Percentiles rank a stretch among this genome's conserved stretches.
Evolutionary conservation across 306 rosid genomes (phyloP).

Genomic region (barrel medic (Medicago truncatula)): MtrunA17r5.0-ANR NC_053046.1:2734501-2735000

Average conservation of each 20-base stretch:
- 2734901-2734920: background rate
- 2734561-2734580: conserved; percentile 12
- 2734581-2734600: conserved; percentile 1
- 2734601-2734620: background rate
- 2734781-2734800: background rate
- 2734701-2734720: background rate
- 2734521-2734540: conserved; percentile 14
- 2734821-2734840: background rate
- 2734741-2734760: background rate
- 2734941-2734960: conserved; percentile 30
- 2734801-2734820: background rate
- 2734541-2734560: background rate
- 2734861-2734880: background rate
- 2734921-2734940: background rate
- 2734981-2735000: background rate
- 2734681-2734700: background rate
- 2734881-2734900: background rate
- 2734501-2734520: conserved; percentile 61
- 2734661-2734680: background rate
- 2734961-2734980: conserved; percentile 15
- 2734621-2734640: background rate
- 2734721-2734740: conserved; percentile 3
- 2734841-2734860: background rate
- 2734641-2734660: background rate
- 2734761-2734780: conserved; percentile 3